phyloP scores from a whole-genome alignment of 305 asterid species.

The Solanum chacoense region DNA sequence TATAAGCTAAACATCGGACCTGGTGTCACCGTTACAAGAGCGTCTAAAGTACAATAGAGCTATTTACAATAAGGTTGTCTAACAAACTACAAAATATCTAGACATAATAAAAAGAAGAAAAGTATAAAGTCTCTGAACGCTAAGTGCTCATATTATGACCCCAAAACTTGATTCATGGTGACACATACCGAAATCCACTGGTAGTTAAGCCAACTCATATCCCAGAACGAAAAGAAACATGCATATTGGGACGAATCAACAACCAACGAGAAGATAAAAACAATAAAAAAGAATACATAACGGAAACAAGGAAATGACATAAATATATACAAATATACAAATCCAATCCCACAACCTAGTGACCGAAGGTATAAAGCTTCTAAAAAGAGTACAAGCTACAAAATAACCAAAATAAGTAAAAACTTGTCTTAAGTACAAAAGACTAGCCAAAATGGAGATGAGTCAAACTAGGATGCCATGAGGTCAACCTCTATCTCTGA shows the following conservation, averaged over 20 bases:
- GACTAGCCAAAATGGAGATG: background rate
- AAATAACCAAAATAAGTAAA: background rate
- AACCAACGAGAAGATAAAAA: background rate
- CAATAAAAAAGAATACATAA: background rate
- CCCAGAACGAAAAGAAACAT: background rate
- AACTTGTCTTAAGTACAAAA: too few relatives aligned
- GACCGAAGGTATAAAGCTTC: background rate
- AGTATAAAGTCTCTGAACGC: too few relatives aligned
- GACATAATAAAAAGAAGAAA: too few relatives aligned
- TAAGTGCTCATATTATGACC: background rate
- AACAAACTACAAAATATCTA: background rate
- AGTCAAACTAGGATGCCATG: background rate
- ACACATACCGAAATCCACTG: background rate
- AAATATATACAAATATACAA: background rate
- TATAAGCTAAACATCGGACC: accelerated
- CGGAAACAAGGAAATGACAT: too few relatives aligned
- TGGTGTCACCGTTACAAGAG: too few relatives aligned
- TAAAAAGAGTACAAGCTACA: background rate
- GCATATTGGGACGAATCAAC: background rate
- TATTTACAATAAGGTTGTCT: too few relatives aligned
- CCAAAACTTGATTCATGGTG: background rate
- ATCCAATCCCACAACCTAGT: background rate
- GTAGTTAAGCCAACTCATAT: background rate
- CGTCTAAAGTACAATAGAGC: background rate
- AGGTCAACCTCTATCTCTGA: background rate